phyloP scores from a whole-genome alignment of 1,284 basidiomycete genomes.

The Puccinia novopanici region DNA sequence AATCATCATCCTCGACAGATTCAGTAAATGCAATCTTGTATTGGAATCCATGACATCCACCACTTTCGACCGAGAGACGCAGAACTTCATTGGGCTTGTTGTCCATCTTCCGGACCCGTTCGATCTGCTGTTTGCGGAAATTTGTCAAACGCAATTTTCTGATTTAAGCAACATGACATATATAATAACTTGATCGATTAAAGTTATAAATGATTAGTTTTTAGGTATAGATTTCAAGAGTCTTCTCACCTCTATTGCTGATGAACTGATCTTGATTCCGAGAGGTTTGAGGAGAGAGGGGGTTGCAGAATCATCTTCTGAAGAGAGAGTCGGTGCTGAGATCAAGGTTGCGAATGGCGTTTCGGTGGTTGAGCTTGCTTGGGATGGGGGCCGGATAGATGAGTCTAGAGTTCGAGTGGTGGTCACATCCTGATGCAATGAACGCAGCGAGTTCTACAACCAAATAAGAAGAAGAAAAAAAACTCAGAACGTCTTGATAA shows the following conservation, averaged over 20 bases:
- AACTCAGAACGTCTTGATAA: not conserved
- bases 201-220: not conserved
- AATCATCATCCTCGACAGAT: slow-evolving; percentile 69
- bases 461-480: not conserved
- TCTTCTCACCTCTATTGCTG: slow-evolving; percentile 25
- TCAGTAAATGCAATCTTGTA: slow-evolving; percentile 80
- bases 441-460: not conserved
- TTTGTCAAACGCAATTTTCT: not conserved
- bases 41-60: slow-evolving; percentile 89
- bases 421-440: slow-evolving; percentile 3
- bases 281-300: not conserved
- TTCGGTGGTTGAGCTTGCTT: not conserved
- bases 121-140: slow-evolving; percentile 22
- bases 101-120: slow-evolving; percentile 12
- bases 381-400: not conserved
- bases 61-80: slow-evolving; percentile 78
- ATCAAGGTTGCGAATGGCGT: not conserved
- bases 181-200: not conserved
- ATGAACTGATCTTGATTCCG: slow-evolving; percentile 25
- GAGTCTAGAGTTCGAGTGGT: not conserved
- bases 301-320: slow-evolving; percentile 5
- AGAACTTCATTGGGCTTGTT: slow-evolving; percentile 67
- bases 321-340: not conserved
- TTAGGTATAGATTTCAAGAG: not conserved
- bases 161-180: slow-evolving; percentile 4